Percentiles rank a stretch among this genome's conserved stretches.
These are phyloP conservation scores for Stephania cephalantha DNA, from an alignment of 164 flowering plant species.

Conservation along the genomic window DNA sequence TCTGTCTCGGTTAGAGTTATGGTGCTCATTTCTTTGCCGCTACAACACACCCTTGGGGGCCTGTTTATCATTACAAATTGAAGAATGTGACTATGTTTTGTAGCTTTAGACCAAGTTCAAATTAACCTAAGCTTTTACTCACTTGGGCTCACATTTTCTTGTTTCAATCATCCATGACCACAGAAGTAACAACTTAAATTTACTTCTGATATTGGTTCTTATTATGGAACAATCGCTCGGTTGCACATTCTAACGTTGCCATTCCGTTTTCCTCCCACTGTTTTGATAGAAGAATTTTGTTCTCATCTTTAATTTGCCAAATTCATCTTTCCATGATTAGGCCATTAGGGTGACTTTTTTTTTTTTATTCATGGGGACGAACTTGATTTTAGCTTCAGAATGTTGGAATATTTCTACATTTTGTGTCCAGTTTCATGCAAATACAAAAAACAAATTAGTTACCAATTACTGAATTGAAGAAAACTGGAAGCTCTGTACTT, in stretches of 20 bases:
- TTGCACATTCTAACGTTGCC: background rate
- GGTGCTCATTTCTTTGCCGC: too few relatives aligned
- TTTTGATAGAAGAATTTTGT: background rate
- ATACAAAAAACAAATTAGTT: too few relatives aligned
- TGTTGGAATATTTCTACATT: background rate
- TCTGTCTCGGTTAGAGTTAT: too few relatives aligned
- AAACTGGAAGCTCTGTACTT: too few relatives aligned
- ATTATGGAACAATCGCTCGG: background rate
- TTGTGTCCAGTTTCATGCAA: background rate
- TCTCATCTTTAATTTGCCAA: background rate
- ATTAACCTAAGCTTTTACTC: too few relatives aligned
- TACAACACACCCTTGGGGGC: too few relatives aligned
- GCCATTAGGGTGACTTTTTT: background rate
- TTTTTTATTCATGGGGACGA: background rate
- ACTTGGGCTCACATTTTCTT: background rate
- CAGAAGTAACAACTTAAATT: background rate
- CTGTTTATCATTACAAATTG: background rate
- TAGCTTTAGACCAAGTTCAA: background rate
- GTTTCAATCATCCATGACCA: background rate
- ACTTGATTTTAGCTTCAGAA: background rate
- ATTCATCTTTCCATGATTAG: background rate
- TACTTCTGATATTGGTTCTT: background rate
- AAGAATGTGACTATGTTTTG: background rate
- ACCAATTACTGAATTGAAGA: background rate
- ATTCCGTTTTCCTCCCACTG: background rate